Base-by-base conservation (phyloP, 768 basidiomycete genomes). In the Trametes elegans region DNA sequence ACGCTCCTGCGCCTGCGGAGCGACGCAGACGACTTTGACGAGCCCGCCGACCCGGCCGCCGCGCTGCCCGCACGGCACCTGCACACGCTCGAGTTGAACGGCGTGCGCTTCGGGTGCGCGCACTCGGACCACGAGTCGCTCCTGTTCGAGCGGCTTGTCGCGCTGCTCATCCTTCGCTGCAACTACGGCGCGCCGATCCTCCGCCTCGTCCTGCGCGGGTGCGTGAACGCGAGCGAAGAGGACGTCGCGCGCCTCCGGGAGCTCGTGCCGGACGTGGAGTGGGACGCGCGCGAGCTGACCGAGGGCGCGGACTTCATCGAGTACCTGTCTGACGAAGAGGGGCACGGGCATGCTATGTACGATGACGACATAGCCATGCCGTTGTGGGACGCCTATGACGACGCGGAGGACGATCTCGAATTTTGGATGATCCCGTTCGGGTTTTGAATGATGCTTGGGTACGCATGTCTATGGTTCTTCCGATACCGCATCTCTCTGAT, bases 361-460 rank as follows among this genome's bases (percentile, higher is more conserved):
- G 46, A 48, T 29, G 53, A 43, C 3, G 29, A 46, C 9, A 4
- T 18, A 3, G 38, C 16, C 38, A 19, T n/a, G n/a, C n/a, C n/a
- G n/a, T n/a, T n/a, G n/a, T n/a, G n/a, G n/a, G 53, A 54, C 5
- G 3, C 16, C 2, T 38, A 47, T 29, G 35, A 32, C 19, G 53
- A 46, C 28, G 52, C n/a, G n/a, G n/a, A 45, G 23, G 36, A 36
- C 6, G 53, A 54, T 16, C 38, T 45, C 16, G 53, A 54, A 1
- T 40, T 42, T 5, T 51, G 39, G 39, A 51, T 51, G 49, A 51
- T 42, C 10, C 49, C 49, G 7, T 51, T 51, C 27, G 39, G 39
- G 10, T 32, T 40, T 21, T 51, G 21, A 38, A 16, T 5, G n/a
- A n/a, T n/a, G n/a, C 13, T 4, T 23, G 35, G 23, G 4, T 18